Evolutionary conservation across 768 basidiomycete species (phyloP), one percentile per base, ranked within the genome.

Genomic region (Serendipita sp.): DNA sequence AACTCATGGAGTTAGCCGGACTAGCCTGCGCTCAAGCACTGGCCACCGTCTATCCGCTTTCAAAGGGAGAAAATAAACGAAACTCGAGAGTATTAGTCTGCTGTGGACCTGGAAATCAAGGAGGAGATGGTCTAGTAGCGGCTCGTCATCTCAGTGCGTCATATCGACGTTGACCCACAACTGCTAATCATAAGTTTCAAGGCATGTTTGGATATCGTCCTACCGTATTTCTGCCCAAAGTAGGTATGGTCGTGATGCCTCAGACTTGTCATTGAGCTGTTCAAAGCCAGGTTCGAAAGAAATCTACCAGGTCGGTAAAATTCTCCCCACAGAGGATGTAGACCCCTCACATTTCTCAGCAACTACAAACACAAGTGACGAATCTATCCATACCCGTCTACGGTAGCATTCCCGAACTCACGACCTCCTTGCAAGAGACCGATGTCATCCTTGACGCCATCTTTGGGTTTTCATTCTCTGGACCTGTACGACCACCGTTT

Each of bases 1-100:
- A 95, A 90, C 75, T 97, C 31, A 96, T 97, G 92, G 95, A 98
- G 70, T 80, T 98, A 13, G 95, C 95, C 31, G 96, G 96, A 1
- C 76, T 98, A 9, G 86, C 95, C 1, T 94, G 94, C 70, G 96
- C 95, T 0, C 90, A 94, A 71, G 81, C 88, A 0, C 75, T 97
- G 2, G 84, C 87, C 3, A 84, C 77, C n/a, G 82, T 84, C 0
- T 98, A 90, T 71, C 76, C 75, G 42, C 82, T 79, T 31, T 81
- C 83, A 2, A 79, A 76, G 48, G 33, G 31, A 11, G 17, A 58
- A n/a, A n/a, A 34, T 13, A 33, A 22, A 26, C 31, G 11, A 33
- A 83, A 89, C 71, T 79, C 79, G 41, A 81, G 83, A 11, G 90
- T 98, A 3, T 76, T 98, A n/a, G 89, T 98, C 11, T 92, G 90